Conservation (phyloP, 2,329 filamentous ascomycete species). For the Fusarium devonianum region DNA sequence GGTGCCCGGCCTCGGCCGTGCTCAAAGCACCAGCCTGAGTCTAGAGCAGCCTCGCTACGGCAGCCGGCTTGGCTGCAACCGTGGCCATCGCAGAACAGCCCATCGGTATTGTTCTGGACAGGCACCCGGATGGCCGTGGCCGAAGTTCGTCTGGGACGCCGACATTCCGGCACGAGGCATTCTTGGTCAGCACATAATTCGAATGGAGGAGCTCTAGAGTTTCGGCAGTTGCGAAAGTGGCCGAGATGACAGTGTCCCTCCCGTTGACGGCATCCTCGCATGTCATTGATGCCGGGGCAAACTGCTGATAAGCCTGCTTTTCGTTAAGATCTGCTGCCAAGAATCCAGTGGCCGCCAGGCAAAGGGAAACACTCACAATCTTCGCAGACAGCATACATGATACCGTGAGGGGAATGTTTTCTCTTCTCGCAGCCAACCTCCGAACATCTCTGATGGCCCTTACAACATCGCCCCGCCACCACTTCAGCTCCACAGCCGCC, state of each 20-base stretch:
- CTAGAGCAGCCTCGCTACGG: constrained; percentile 11
- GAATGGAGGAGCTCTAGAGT: constrained; percentile 16
- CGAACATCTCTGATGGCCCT: constrained; percentile 27
- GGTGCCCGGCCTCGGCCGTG: constrained; percentile 14
- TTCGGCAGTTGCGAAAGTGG: constrained; percentile 30
- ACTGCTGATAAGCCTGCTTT: constrained; percentile 7
- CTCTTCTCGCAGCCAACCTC: constrained; percentile 10
- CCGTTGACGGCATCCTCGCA: constrained; percentile 17
- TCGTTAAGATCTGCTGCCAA: constrained; percentile 2
- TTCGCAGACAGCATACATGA: constrained; percentile 27
- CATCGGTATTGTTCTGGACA: neutral
- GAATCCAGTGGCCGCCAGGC: neutral
- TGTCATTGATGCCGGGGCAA: constrained; percentile 17
- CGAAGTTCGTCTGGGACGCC: constrained; percentile 10
- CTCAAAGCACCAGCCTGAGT: constrained; percentile 23
- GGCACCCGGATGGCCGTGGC: neutral
- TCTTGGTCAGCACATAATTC: constrained; percentile 33
- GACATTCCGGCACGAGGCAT: constrained; percentile 26
- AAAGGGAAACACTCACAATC: constrained; percentile 33
- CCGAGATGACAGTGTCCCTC: constrained; percentile 35
- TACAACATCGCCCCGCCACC: constrained; percentile 32
- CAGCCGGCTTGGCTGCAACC: constrained; percentile 33
- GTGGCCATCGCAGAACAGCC: constrained; percentile 33
- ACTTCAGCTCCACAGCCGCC: constrained; percentile 39
- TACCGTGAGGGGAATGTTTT: constrained; percentile 19